These are phyloP conservation scores for Coprinellus micaceus DNA, from an alignment of 768 basidiomycete species.

Conservation along the genomic window DNA sequence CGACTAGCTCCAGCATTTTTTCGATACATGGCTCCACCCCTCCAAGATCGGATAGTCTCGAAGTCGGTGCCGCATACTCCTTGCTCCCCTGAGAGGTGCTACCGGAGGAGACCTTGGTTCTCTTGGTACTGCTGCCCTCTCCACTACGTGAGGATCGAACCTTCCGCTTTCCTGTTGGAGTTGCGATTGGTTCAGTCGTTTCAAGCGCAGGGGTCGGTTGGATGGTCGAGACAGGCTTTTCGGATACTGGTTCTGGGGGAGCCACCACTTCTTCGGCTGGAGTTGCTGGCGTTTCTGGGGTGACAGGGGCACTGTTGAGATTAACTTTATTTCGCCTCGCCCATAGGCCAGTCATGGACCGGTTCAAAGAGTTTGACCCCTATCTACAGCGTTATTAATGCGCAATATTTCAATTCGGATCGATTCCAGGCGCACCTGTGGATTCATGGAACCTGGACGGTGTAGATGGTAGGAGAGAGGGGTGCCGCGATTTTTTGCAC, in stretches of 20 bases:
- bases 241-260: constrained; percentile 17
- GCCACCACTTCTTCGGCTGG: constrained; percentile 21
- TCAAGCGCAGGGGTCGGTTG: constrained; percentile 11
- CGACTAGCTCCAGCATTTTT: constrained; percentile 94
- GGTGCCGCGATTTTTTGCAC: not conserved
- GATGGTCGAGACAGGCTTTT: constrained; percentile 12
- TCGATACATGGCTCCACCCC: constrained; percentile 85
- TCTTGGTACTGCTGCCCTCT: constrained; percentile 56
- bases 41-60: constrained; percentile 81
- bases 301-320: constrained; percentile 44
- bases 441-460: not conserved
- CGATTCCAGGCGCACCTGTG: not conserved
- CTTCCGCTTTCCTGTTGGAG: constrained; percentile 51
- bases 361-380: constrained; percentile 73
- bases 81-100: constrained; percentile 36
- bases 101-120: constrained; percentile 41
- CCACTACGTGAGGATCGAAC: constrained; percentile 46
- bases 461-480: not conserved
- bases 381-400: constrained; percentile 46
- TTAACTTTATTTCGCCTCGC: constrained; percentile 66
- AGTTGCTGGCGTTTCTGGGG: constrained; percentile 24
- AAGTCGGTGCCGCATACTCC: constrained; percentile 68
- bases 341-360: constrained; percentile 80
- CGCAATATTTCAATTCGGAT: not conserved
- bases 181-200: not conserved